Percentiles rank a stretch among this genome's conserved stretches.
These are phyloP conservation scores for Clitocybe nebularis DNA, from an alignment of 1,284 basidiomycete species.

Conservation along the genomic window DNA sequence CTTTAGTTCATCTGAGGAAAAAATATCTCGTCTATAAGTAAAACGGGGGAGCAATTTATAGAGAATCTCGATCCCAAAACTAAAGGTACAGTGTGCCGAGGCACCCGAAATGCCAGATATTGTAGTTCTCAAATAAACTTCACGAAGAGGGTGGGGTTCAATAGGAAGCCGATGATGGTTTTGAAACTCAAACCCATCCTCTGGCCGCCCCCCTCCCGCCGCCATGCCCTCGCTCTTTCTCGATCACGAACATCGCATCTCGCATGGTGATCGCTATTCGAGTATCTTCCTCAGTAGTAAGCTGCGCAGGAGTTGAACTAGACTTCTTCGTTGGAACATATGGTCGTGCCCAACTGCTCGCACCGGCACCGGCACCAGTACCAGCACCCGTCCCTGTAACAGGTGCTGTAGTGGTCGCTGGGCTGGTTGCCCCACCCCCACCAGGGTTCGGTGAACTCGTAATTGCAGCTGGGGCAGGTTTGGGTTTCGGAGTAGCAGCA, in stretches of 20 bases:
- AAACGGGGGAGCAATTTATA: no score
- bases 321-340: constrained; percentile 55
- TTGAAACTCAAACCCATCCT: constrained; percentile 53
- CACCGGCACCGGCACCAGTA: constrained; percentile 23
- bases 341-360: constrained; percentile 58
- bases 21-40: no score
- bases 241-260: constrained; percentile 77
- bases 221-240: constrained; percentile 74
- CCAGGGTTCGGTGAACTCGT: constrained; percentile 19
- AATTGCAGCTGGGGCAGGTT: constrained; percentile 36
- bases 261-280: constrained; percentile 61
- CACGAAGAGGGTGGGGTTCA: no score
- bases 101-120: no score
- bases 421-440: constrained; percentile 14
- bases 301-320: constrained; percentile 24
- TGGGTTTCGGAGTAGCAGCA: constrained; percentile 39
- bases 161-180: no score
- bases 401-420: constrained; percentile 7
- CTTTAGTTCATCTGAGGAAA: no score
- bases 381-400: constrained; percentile 32
- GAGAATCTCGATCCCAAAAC: no score
- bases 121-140: no score
- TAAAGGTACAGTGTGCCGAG: no score
- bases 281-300: constrained; percentile 46
- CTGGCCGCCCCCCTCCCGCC: constrained; percentile 69